These are phyloP conservation scores for Pyrenophora seminiperda DNA, from an alignment of 2,329 filamentous ascomycete genomes.

Conservation along the genomic window DNA sequence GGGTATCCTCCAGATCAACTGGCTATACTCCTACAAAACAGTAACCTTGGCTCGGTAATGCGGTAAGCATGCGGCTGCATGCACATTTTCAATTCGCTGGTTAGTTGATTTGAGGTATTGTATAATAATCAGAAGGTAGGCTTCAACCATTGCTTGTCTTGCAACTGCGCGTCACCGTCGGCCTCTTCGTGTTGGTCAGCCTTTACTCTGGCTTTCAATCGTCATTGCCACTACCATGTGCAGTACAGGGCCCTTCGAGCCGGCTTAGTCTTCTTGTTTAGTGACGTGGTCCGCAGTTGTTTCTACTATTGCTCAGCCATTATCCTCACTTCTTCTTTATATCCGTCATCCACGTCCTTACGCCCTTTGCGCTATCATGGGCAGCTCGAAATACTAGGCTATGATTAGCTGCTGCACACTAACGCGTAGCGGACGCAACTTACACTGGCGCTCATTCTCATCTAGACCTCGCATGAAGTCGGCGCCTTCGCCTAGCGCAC, in stretches of 20 bases:
- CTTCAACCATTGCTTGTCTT: constrained; percentile 21
- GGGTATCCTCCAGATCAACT: constrained; percentile 65
- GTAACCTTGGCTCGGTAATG: constrained; percentile 41
- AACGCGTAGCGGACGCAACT: constrained; percentile 26
- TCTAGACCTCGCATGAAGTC: constrained; percentile 89
- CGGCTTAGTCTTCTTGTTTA: neutral
- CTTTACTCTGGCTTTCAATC: neutral
- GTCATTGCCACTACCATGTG: neutral
- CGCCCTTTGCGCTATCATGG: constrained; percentile 55
- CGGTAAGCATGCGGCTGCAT: constrained; percentile 20
- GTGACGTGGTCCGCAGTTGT: neutral
- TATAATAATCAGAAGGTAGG: constrained; percentile 35
- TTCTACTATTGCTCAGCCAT: neutral
- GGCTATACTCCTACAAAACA: constrained; percentile 43
- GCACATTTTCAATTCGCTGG: constrained; percentile 15
- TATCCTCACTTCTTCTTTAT: constrained; percentile 46
- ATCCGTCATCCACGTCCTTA: constrained; percentile 53
- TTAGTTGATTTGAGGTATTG: constrained; percentile 27
- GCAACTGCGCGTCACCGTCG: constrained; percentile 7
- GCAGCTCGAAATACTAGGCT: constrained; percentile 54
- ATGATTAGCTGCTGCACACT: constrained; percentile 9
- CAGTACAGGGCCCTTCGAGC: neutral
- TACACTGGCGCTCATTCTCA: constrained; percentile 79
- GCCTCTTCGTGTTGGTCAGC: constrained; percentile 1
- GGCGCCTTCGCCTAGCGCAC: constrained; percentile 67